These are phyloP conservation scores for Teunomyces panamensis DNA, from an alignment of 805 yeast species.

Conservation along the genomic window DNA sequence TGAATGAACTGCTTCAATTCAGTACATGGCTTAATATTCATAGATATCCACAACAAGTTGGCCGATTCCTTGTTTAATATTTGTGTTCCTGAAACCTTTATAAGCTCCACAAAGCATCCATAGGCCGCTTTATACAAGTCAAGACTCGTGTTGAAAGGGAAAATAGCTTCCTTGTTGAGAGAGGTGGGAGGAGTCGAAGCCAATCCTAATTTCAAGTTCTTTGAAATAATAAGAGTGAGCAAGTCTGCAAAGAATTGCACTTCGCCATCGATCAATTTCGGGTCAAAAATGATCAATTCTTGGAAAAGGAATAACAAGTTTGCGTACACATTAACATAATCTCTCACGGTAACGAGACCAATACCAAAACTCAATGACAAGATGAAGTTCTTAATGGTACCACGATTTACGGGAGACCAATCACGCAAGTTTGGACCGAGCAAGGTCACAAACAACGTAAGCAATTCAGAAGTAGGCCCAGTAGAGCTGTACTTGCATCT, in stretches of 20 bases:
- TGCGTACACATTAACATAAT: conserved; percentile 21
- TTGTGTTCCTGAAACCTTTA: conserved; percentile 47
- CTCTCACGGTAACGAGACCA: conserved; percentile 27
- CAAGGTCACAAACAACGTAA: conserved; percentile 31
- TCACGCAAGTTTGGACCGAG: conserved; percentile 39
- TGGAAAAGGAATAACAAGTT: conserved; percentile 28
- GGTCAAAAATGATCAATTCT: conserved; percentile 40
- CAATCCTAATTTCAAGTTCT: conserved; percentile 36
- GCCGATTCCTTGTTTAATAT: conserved; percentile 47
- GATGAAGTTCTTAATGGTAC: conserved; percentile 25
- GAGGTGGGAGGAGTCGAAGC: conserved; percentile 34
- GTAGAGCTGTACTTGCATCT: conserved; percentile 30
- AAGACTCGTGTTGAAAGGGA: conserved; percentile 44
- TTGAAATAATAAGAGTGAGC: conserved; percentile 27
- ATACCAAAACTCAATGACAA: conserved; percentile 29
- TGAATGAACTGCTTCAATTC: conserved; percentile 46
- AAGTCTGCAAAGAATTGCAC: conserved; percentile 26
- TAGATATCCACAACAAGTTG: conserved; percentile 58
- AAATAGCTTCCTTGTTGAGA: conserved; percentile 38
- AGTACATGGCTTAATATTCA: conserved; percentile 45
- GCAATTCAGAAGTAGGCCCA: conserved; percentile 19
- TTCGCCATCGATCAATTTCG: conserved; percentile 31
- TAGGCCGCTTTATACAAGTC: conserved; percentile 45
- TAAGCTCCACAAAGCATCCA: conserved; percentile 55
- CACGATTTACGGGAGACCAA: conserved; percentile 14